A percentile compares a stretch with the other conserved stretches of the same genome.
Conservation (phyloP, 192 early-diverging fungal genomes). For the Rhizoclosmatium sp. region DNA sequence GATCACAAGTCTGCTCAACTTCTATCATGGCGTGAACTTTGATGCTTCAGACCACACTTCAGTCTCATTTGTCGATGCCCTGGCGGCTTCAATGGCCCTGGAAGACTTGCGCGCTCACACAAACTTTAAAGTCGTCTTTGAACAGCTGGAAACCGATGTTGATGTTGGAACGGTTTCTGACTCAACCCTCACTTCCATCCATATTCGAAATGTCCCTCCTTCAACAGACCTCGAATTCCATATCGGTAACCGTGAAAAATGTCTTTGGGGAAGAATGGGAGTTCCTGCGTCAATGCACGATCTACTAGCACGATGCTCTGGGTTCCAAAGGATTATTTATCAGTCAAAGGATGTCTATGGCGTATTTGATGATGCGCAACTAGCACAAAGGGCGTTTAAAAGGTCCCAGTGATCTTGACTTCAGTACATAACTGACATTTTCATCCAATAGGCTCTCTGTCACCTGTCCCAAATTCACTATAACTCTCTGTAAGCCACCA, state of each 20-base stretch:
- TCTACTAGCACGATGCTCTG: background rate
- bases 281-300: background rate
- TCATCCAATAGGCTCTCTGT: background rate
- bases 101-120: conserved; percentile 1
- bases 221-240: conserved; percentile 2
- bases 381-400: background rate
- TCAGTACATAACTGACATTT: background rate
- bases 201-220: background rate
- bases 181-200: background rate
- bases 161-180: background rate
- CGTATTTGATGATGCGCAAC: background rate
- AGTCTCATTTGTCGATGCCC: conserved; percentile 7
- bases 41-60: background rate
- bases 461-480: conserved; percentile 1
- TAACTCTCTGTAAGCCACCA: background rate
- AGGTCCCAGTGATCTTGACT: background rate
- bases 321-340: background rate
- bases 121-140: background rate
- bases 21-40: conserved; percentile 2
- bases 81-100: conserved; percentile 10
- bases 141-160: background rate
- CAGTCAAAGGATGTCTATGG: background rate
- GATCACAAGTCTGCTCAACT: background rate
- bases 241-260: background rate
- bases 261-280: conserved; percentile 5